Evolutionary conservation across 768 basidiomycete species (phyloP).

Genomic region (Agrocybe praecox): DNA sequence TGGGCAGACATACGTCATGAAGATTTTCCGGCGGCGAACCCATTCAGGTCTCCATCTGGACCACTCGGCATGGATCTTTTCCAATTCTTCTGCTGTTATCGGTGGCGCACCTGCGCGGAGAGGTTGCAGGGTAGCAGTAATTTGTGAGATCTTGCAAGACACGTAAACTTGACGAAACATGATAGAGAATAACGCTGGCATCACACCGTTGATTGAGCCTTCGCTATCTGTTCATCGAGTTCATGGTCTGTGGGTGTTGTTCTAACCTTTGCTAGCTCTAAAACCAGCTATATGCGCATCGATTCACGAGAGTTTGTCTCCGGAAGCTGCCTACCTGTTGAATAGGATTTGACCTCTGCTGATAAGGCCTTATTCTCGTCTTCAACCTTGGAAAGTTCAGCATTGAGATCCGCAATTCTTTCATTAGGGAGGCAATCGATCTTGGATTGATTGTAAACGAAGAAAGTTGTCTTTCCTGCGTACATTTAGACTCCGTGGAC

Average conservation of each 20-base stretch:
- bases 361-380: slow-evolving; percentile 60
- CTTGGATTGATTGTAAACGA: slow-evolving; percentile 80
- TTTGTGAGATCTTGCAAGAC: slow-evolving; percentile 46
- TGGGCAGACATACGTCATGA: slow-evolving; percentile 51
- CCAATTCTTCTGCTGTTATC: slow-evolving; percentile 73
- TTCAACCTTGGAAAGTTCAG: slow-evolving; percentile 55
- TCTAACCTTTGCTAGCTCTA: slow-evolving; percentile 70
- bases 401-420: slow-evolving; percentile 61
- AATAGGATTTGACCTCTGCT: slow-evolving; percentile 51
- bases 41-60: slow-evolving; percentile 81
- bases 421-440: slow-evolving; percentile 66
- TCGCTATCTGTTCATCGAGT: slow-evolving; percentile 56
- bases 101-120: slow-evolving; percentile 68
- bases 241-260: slow-evolving; percentile 71
- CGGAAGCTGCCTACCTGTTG: slow-evolving; percentile 37
- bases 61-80: slow-evolving; percentile 74
- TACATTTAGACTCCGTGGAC: not conserved
- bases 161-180: slow-evolving; percentile 6
- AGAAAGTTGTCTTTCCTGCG: slow-evolving; percentile 83
- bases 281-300: slow-evolving; percentile 13
- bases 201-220: slow-evolving; percentile 53
- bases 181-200: slow-evolving; percentile 8
- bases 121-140: slow-evolving; percentile 55
- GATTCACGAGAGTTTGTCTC: slow-evolving; percentile 1
- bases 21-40: slow-evolving; percentile 74